Conservation (phyloP, 1,284 basidiomycete species). For the Rhodotorula sp. region DNA sequence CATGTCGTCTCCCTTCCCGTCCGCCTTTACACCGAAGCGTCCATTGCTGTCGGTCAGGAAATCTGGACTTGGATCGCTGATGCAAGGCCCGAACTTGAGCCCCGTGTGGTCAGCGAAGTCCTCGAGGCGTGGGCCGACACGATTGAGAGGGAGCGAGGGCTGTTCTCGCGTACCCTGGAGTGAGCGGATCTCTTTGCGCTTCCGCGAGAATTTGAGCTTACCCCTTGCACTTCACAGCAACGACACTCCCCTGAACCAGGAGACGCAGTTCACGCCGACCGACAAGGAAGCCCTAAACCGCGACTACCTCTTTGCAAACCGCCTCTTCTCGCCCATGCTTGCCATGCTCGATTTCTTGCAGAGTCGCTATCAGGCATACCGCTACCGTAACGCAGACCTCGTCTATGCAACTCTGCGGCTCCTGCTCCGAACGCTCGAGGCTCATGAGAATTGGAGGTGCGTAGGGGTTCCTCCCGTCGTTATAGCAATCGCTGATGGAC, state of each 20-base stretch:
- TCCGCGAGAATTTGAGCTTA: slow-evolving; percentile 1
- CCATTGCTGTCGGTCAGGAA: slow-evolving; percentile 82
- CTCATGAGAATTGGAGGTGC: slow-evolving; percentile 70
- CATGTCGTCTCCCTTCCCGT: slow-evolving; percentile 86
- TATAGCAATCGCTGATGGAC: neutral
- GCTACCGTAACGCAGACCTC: slow-evolving; percentile 78
- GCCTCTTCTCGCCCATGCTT: slow-evolving; percentile 76
- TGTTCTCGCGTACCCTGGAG: slow-evolving; percentile 80
- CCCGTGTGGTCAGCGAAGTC: slow-evolving; percentile 79
- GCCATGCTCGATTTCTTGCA: slow-evolving; percentile 85
- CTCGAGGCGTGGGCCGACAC: slow-evolving; percentile 82
- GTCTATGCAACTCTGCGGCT: slow-evolving; percentile 82
- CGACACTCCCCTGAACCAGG: slow-evolving; percentile 79
- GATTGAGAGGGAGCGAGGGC: slow-evolving; percentile 70
- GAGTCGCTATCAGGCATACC: slow-evolving; percentile 88
- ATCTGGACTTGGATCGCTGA: slow-evolving; percentile 97
- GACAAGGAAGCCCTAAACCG: slow-evolving; percentile 81
- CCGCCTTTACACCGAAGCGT: slow-evolving; percentile 79
- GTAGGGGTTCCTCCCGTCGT: slow-evolving; percentile 17
- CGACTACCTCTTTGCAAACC: slow-evolving; percentile 65
- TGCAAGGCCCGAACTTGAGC: slow-evolving; percentile 72
- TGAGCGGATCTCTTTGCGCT: slow-evolving; percentile 51
- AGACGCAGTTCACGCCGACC: slow-evolving; percentile 85
- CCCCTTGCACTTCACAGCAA: slow-evolving; percentile 55
- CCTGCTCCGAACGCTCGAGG: slow-evolving; percentile 70